phyloP scores from a whole-genome alignment of 73 alveolate genomes.

The Symbiodinium natans region DNA sequence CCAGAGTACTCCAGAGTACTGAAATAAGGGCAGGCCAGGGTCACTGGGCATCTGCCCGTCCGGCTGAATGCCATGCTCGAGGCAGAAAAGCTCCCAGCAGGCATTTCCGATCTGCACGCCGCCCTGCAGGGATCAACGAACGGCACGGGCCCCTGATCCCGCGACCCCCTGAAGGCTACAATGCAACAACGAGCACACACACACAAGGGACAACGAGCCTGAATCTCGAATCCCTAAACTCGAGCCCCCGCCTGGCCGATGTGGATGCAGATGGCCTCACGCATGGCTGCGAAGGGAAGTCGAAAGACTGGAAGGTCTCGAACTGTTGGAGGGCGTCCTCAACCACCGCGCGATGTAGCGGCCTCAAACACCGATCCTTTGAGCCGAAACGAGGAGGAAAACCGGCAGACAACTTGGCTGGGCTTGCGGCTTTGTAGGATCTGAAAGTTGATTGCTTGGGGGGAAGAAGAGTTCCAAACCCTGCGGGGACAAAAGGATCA shows the following conservation, averaged over 20 bases:
- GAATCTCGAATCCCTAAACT: background rate
- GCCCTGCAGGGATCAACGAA: background rate
- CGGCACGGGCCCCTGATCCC: background rate
- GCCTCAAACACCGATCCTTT: constrained; percentile 5
- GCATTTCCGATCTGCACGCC: constrained; percentile 98
- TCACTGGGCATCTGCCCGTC: constrained; percentile 99
- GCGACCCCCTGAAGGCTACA: background rate
- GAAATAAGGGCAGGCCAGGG: no score
- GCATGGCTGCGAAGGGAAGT: constrained; percentile 28
- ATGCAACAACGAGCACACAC: background rate
- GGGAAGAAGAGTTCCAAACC: no score
- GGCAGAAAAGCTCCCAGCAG: constrained; percentile 99
- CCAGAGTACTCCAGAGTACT: no score
- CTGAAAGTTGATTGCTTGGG: no score
- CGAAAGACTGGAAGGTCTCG: background rate
- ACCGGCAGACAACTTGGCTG: no score
- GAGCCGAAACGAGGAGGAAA: no score
- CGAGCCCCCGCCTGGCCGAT: constrained; percentile 19
- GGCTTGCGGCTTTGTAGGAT: no score
- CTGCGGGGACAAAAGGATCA: no score
- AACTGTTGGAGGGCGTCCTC: background rate
- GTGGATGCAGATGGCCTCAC: constrained; percentile 55
- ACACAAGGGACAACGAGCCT: background rate
- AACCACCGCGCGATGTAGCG: constrained; percentile 17
- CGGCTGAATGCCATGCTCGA: constrained; percentile 99